Conservation (phyloP, 345 rosid genomes). For the Salix viminalis region DNA sequence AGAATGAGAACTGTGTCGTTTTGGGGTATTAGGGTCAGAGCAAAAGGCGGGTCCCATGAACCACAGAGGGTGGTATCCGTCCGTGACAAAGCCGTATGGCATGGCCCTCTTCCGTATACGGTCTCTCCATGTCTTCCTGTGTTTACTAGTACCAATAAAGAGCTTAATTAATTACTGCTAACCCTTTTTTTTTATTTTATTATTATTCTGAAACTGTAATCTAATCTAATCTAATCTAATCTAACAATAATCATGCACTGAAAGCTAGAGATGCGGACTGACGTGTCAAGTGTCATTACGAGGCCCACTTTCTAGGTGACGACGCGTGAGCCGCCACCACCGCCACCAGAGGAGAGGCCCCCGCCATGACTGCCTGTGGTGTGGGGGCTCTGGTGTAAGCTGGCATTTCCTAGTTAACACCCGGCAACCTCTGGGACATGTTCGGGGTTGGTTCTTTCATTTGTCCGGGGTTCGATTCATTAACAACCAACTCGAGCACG, state of each 20-base stretch:
- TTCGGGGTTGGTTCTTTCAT: background rate
- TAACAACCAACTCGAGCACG: background rate
- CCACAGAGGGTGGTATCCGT: constrained; percentile 19
- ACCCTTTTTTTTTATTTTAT: background rate
- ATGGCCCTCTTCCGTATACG: constrained; percentile 88
- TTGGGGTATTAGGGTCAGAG: background rate
- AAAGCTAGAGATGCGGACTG: background rate
- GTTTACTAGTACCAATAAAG: background rate
- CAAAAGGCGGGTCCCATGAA: constrained; percentile 23
- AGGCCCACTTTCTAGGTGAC: background rate
- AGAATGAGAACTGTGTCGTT: background rate
- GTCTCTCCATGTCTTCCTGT: constrained; percentile 9
- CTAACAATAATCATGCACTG: background rate
- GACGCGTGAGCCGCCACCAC: background rate
- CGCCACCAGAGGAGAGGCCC: background rate
- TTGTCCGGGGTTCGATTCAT: background rate
- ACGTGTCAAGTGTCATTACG: background rate
- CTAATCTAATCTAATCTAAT: background rate
- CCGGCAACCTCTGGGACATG: constrained; percentile 2
- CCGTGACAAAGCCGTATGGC: constrained; percentile 55
- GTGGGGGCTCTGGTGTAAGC: background rate
- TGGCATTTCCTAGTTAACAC: constrained; percentile 3
- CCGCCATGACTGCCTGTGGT: background rate
- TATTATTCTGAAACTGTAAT: background rate
- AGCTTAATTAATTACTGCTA: background rate